Base-by-base conservation (phyloP, 1,139 yeast genomes). In the Candida pseudoviswanathii region DNA sequence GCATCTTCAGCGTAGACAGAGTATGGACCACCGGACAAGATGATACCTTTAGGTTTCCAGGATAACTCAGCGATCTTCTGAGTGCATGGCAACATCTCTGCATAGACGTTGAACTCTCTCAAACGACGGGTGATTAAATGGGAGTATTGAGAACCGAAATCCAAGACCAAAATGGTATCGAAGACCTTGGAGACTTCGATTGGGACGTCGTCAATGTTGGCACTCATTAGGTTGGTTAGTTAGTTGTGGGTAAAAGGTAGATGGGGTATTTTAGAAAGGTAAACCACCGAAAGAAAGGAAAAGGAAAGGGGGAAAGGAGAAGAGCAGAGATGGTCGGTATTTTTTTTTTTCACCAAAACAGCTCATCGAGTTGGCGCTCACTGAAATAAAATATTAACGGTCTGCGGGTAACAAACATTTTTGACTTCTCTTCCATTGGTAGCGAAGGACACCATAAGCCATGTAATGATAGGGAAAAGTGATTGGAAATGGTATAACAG, bases 51-150 rank as follows among this genome's bases (percentile, higher is more conserved):
- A 59, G 99, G 99, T 67, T 84, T 91, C 96, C 97, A 94, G 53
- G 85, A 75, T 64, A 95, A 81, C 61, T 94, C 98, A 49, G 86
- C 67, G 66, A 94, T 92, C 78, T 92, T 94, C 74, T 94, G 98
- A 51, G 99, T 94, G 75, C 99, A 94, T 59, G 99, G 99, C 58
- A 94, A 82, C 99, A 94, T 94, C 77, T 95, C 99, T 58, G 99
- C 98, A 73, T 95, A 94, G 59, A 94, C 94, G 70, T 94, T 90
- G 79, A 92, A 90, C 71, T 94, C 99, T 81, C 99, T 89, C 64
- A 94, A 81, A 75, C 99, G 89, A 76, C 99, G 88, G 55, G 98
- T 94, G 71, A 94, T 91, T 68, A 94, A 78, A 68, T 94, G 99
- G 54, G 97, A 89, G 77, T 94, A 94, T 76, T 94, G 99, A 54